A percentile compares a stretch with the other conserved stretches of the same genome.
Conservation (phyloP, 106 monocot genomes). For the Amphibolis antarctica region DNA sequence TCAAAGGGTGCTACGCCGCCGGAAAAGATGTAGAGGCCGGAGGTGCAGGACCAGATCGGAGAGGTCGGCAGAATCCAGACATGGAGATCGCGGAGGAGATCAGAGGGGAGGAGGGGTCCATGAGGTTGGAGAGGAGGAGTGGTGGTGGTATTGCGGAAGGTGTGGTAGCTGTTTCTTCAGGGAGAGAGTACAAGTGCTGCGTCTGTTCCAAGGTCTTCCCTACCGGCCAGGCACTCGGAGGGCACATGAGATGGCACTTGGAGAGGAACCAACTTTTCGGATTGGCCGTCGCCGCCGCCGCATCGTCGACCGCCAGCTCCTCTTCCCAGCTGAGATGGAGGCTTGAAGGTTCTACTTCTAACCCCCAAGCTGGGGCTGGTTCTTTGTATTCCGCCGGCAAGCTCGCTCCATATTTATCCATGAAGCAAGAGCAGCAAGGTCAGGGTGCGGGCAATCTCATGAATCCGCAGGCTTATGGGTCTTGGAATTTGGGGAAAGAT, state of each 20-base stretch:
- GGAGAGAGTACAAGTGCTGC: constrained; percentile 3
- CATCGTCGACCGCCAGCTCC: neutral
- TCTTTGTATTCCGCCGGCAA: neutral
- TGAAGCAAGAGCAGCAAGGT: too few relatives aligned
- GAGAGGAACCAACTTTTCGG: constrained; percentile 10
- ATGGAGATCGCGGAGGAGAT: too few relatives aligned
- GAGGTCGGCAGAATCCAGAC: neutral
- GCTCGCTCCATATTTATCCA: too few relatives aligned
- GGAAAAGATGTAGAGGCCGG: neutral
- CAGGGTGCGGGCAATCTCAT: too few relatives aligned
- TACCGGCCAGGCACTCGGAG: constrained; percentile 8
- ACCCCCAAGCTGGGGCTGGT: neutral
- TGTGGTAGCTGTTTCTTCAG: neutral
- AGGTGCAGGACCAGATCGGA: neutral
- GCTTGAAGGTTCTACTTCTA: neutral
- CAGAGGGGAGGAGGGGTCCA: too few relatives aligned
- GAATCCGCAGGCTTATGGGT: neutral
- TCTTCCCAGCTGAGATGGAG: constrained; percentile 1
- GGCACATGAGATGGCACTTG: constrained; percentile 12
- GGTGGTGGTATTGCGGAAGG: neutral
- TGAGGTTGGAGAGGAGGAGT: neutral
- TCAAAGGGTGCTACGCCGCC: constrained; percentile 24
- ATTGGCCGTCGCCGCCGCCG: neutral
- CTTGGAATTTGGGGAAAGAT: neutral
- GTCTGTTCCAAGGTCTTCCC: constrained; percentile 5